Percentiles rank a stretch among this genome's conserved stretches.
Conservation (phyloP, 768 basidiomycete genomes). For the Pisolithus marmoratus region DNA sequence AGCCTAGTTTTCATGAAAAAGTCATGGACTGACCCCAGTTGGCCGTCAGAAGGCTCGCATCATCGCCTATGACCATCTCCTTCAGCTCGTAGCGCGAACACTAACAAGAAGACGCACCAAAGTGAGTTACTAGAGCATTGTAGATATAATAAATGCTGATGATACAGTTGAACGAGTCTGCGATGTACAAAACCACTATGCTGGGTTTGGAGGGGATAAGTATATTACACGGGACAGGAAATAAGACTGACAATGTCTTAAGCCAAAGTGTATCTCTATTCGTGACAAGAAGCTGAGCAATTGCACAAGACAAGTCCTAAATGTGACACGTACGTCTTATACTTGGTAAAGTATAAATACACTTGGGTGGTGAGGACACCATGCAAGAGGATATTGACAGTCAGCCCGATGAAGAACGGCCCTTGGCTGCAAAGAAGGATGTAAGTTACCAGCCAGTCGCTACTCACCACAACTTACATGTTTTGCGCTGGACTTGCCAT, state of each 20-base stretch:
- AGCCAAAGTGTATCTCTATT: neutral
- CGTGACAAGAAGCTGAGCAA: too few species aligned
- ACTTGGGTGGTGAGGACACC: neutral
- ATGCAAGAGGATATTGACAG: neutral
- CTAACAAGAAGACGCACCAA: neutral
- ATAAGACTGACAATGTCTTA: neutral
- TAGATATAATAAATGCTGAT: neutral
- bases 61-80: neutral
- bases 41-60: too few species aligned
- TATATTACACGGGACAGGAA: neutral
- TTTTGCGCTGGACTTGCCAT: neutral
- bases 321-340: neutral
- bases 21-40: too few species aligned
- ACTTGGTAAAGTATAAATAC: neutral
- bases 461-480: neutral
- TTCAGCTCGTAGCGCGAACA: neutral
- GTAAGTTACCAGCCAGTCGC: neutral
- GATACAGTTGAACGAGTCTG: neutral
- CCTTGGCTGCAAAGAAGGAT: neutral
- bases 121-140: neutral
- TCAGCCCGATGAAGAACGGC: neutral
- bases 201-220: neutral
- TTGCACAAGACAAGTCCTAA: neutral
- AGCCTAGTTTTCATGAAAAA: too few species aligned
- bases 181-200: neutral